Base-by-base conservation (phyloP, 495 filamentous ascomycete genomes). In the Xylaria palmicola region DNA sequence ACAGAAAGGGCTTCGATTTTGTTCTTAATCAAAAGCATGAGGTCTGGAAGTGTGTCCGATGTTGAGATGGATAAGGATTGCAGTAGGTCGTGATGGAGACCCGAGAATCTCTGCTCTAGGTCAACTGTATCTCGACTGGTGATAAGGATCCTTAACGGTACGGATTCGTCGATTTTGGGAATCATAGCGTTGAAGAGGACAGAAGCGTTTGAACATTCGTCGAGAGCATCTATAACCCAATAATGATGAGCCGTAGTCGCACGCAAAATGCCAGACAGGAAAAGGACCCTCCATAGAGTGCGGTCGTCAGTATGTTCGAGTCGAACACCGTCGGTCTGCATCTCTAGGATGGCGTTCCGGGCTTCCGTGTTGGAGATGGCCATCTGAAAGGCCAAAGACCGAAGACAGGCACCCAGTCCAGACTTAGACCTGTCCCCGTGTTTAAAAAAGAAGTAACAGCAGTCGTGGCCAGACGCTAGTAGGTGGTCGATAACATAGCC, bases 371-470 rank as follows among this genome's bases (percentile, higher is more conserved):
- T 68, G 6, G 60, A 56, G 10, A 48, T 34, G 1, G 66, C 62
- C 70, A 73, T 73, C 48, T 73, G 70, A 34, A 62, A 71, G 10
- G 68, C 70, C 5, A 73, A 40, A 5, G 64, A 61, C 2, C 62
- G 53, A 32, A 73, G 62, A 26, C 45, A 62, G 19, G 62, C 45
- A 26, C 56, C 26, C 6, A 71, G 44, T 1, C 43, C 45, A 1
- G 66, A 60, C 7, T 34, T 53, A 0, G 30, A 40, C 1, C 22
- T 41, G 22, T 45, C 49, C 22, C 15, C 17, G 22, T 59, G 62
- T 50, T 66, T 67, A 53, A 45, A 71, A 27, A 73, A 60, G 53
- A 65, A 73, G 34, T 62, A 73, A 20, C 70, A 71, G 66, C 66
- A 69, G 0, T 22, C 4, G 7, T 34, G 6, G 1, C 13, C 36